Conservation (phyloP, 2,329 filamentous ascomycete species). For the Stemphylium lycopersici region DNA sequence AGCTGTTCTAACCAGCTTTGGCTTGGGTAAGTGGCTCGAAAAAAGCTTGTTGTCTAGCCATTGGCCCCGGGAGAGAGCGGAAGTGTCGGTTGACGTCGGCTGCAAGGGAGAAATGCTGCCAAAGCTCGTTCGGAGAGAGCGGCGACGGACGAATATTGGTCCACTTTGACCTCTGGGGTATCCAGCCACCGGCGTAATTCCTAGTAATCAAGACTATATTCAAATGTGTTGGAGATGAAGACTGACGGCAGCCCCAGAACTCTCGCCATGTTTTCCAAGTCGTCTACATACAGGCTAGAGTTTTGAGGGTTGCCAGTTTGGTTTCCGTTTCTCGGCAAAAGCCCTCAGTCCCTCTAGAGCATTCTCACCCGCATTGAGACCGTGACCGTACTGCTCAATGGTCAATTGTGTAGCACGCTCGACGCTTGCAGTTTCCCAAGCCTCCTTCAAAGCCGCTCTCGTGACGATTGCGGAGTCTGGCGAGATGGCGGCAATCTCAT, state of each 20-base stretch:
- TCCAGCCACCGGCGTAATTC: too few relatives aligned
- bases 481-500: slow-evolving; percentile 43
- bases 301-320: slow-evolving; percentile 58
- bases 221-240: neutral
- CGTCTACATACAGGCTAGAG: slow-evolving; percentile 27
- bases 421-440: slow-evolving; percentile 44
- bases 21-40: neutral
- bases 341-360: slow-evolving; percentile 58
- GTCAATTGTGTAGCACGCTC: slow-evolving; percentile 52
- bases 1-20: neutral
- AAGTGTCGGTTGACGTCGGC: too few relatives aligned
- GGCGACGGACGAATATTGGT: too few relatives aligned
- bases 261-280: neutral
- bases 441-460: slow-evolving; percentile 41
- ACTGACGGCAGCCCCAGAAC: neutral
- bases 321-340: slow-evolving; percentile 59
- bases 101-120: too few relatives aligned
- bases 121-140: too few relatives aligned
- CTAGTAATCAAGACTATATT: too few relatives aligned
- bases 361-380: slow-evolving; percentile 55
- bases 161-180: too few relatives aligned
- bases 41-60: too few relatives aligned
- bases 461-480: slow-evolving; percentile 49
- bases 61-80: too few relatives aligned
- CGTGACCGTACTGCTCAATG: slow-evolving; percentile 50